Evolutionary conservation across 129 eudicot species (phyloP).

Genomic region (Arctium minus): DNA sequence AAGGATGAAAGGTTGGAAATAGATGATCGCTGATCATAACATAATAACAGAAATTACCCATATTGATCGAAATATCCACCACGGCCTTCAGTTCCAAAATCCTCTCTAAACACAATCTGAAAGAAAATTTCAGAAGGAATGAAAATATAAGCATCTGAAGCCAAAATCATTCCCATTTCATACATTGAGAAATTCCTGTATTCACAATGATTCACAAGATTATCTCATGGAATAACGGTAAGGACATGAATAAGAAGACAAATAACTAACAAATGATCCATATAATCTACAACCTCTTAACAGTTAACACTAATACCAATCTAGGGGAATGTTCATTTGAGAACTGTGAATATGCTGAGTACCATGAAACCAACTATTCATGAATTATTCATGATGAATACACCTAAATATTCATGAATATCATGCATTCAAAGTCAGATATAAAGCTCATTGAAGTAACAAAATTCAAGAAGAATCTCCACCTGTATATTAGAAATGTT

Average conservation of each 20-base stretch:
- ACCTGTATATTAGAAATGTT: constrained; percentile 93
- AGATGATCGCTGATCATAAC: not conserved
- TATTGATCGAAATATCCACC: constrained; percentile 98
- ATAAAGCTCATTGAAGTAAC: not conserved
- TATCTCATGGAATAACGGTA: not conserved
- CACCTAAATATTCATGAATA: not conserved
- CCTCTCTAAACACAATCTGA: constrained; percentile 99
- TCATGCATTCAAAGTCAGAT: not conserved
- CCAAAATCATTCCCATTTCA: not conserved
- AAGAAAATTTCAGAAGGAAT: not conserved
- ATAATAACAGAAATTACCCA: constrained; percentile 53
- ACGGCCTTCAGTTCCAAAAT: constrained; percentile 99
- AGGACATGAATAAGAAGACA: not conserved
- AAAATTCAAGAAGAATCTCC: constrained; percentile 4
- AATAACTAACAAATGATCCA: not conserved
- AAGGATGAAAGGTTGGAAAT: not conserved
- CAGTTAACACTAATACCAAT: not conserved
- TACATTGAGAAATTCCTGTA: not conserved
- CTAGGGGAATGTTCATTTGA: not conserved
- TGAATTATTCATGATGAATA: not conserved
- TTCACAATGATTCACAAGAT: not conserved
- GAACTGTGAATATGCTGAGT: not conserved
- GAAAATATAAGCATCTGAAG: not conserved
- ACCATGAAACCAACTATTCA: not conserved
- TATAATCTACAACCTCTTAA: not conserved